phyloP scores from a whole-genome alignment of 2,329 filamentous ascomycete genomes.

The Alternaria incomplexa region DNA sequence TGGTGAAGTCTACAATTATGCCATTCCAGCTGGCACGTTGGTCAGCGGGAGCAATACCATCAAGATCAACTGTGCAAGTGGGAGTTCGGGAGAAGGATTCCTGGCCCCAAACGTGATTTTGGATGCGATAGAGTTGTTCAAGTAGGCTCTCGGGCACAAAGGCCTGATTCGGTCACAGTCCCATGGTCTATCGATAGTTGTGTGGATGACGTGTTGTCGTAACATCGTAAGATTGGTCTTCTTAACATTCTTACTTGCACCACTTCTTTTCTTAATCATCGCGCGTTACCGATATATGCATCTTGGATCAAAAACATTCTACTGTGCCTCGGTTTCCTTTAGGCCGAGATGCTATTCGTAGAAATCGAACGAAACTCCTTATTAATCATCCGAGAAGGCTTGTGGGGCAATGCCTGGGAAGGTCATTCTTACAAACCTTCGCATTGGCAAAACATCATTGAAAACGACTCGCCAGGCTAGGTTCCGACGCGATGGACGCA shows the following conservation, averaged over 20 bases:
- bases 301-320: background rate
- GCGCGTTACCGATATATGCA: background rate
- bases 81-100: slow-evolving; percentile 62
- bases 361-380: background rate
- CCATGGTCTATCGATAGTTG: background rate
- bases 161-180: background rate
- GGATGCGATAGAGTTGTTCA: slow-evolving; percentile 45
- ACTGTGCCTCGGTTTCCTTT: background rate
- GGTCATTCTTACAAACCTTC: background rate
- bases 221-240: background rate
- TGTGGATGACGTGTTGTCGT: background rate
- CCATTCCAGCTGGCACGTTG: slow-evolving; percentile 65
- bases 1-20: slow-evolving; percentile 68
- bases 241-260: background rate
- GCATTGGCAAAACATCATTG: background rate
- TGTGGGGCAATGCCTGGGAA: background rate
- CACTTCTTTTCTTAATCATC: background rate
- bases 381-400: background rate
- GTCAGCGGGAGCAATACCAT: slow-evolving; percentile 67
- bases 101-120: slow-evolving; percentile 62
- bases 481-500: background rate
- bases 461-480: background rate
- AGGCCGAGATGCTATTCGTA: background rate
- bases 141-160: slow-evolving; percentile 6
- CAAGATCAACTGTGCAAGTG: slow-evolving; percentile 64